Percentiles rank a stretch among this genome's conserved stretches.
These are phyloP conservation scores for Kwoniella sp. DNA, from an alignment of 768 basidiomycete species.

Conservation along the genomic window DNA sequence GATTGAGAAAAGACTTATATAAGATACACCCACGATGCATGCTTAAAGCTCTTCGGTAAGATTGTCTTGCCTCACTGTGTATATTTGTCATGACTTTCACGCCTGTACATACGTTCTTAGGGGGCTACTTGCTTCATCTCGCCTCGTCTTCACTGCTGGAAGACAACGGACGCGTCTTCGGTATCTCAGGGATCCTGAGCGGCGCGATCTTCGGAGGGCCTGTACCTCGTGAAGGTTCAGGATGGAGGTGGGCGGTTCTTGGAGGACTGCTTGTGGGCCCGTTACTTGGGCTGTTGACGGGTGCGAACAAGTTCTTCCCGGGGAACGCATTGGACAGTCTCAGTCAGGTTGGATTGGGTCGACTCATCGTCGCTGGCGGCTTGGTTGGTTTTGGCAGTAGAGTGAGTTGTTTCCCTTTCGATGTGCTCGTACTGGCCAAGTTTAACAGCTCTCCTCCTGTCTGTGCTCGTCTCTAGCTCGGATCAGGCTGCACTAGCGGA, in stretches of 20 bases:
- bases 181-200: slow-evolving; percentile 54
- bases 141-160: slow-evolving; percentile 50
- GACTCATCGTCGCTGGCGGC: slow-evolving; percentile 42
- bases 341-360: slow-evolving; percentile 5
- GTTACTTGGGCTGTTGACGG: slow-evolving; percentile 12
- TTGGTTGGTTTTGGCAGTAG: slow-evolving; percentile 55
- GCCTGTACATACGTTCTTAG: slow-evolving; percentile 50
- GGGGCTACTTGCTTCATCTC: slow-evolving; percentile 52
- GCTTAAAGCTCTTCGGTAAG: no score
- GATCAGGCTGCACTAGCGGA: slow-evolving; percentile 56
- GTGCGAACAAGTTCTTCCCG: slow-evolving; percentile 16
- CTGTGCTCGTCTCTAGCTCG: slow-evolving; percentile 47
- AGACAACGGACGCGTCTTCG: slow-evolving; percentile 52
- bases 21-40: neutral
- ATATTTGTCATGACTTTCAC: slow-evolving; percentile 38
- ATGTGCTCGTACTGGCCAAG: neutral
- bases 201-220: slow-evolving; percentile 41
- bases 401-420: slow-evolving; percentile 42
- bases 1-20: neutral
- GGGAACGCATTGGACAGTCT: slow-evolving; percentile 5
- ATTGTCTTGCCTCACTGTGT: neutral
- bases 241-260: slow-evolving; percentile 43
- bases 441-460: no score
- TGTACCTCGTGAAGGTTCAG: slow-evolving; percentile 13
- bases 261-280: slow-evolving; percentile 35